These are phyloP conservation scores for Leishmania braziliensis DNA, from an alignment of 208 protist species.

Conservation along the genomic window DNA sequence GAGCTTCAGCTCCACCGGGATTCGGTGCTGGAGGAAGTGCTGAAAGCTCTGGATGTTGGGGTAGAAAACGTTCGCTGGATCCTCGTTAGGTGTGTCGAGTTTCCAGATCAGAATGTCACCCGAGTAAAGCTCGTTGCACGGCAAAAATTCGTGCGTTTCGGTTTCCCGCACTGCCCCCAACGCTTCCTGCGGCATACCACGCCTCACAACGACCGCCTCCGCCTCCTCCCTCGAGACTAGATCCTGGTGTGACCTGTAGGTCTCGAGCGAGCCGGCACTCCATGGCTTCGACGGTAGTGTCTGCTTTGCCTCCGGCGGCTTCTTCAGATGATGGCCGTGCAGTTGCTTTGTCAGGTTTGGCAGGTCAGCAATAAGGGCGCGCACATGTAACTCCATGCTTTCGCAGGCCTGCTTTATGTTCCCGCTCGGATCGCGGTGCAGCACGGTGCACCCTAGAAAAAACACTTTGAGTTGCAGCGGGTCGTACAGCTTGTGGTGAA, in stretches of 20 bases:
- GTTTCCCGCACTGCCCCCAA: conserved; percentile 55
- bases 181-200: conserved; percentile 26
- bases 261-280: conserved; percentile 26
- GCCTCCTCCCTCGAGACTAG: conserved; percentile 28
- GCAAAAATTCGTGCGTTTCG: conserved; percentile 44
- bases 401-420: conserved; percentile 38
- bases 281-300: conserved; percentile 12
- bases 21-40: conserved; percentile 69
- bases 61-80: conserved; percentile 78
- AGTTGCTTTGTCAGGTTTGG: conserved; percentile 44
- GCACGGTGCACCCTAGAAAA: conserved; percentile 75
- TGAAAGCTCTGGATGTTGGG: conserved; percentile 79
- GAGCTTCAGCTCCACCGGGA: conserved; percentile 78
- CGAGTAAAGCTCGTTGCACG: conserved; percentile 48
- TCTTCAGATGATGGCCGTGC: conserved; percentile 50
- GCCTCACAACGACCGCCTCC: conserved; percentile 1
- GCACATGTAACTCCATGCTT: conserved; percentile 56
- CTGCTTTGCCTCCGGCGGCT: conserved; percentile 6
- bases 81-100: conserved; percentile 41
- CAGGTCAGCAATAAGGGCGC: conserved; percentile 51
- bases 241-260: conserved; percentile 25
- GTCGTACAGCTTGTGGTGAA: conserved; percentile 89
- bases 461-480: conserved; percentile 72
- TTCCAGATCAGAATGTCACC: conserved; percentile 78
- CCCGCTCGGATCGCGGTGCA: conserved; percentile 42